Conservation (phyloP, 345 rosid genomes). For the Viola odorata region DNA sequence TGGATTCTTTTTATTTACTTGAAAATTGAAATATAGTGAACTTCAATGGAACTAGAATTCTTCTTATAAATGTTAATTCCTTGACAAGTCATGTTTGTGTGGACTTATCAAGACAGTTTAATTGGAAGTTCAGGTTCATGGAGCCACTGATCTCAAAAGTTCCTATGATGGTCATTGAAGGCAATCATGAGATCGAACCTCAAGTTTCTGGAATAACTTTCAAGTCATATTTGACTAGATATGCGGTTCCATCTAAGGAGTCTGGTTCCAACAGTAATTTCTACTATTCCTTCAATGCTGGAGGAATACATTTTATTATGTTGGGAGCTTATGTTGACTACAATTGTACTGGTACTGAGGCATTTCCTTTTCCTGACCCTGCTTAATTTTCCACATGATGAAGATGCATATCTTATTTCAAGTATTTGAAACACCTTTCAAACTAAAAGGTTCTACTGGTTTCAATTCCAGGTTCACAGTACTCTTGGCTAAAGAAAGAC, state of each 20-base stretch:
- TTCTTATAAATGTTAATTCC: no score
- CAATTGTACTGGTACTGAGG: constrained; percentile 46
- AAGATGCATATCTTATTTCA: background rate
- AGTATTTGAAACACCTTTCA: background rate
- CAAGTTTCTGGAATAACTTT: constrained; percentile 62
- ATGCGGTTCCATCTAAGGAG: constrained; percentile 67
- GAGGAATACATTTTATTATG: constrained; percentile 77
- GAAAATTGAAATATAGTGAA: no score
- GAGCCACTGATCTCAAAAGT: constrained; percentile 68
- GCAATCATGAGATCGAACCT: constrained; percentile 87
- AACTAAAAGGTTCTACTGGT: constrained; percentile 2
- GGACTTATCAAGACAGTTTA: constrained; percentile 1
- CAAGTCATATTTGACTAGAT: constrained; percentile 67
- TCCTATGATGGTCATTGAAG: constrained; percentile 85
- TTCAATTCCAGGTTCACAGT: constrained; percentile 51
- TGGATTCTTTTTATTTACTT: no score
- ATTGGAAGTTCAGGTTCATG: constrained; percentile 57
- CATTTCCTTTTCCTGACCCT: background rate
- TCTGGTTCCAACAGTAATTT: constrained; percentile 63
- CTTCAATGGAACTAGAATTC: no score
- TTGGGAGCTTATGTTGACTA: constrained; percentile 81
- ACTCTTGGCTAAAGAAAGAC: constrained; percentile 67
- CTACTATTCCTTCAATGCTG: constrained; percentile 84
- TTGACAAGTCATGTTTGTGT: no score
- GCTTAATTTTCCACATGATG: background rate